phyloP scores from a whole-genome alignment of 768 basidiomycete genomes.

The Macrolepiota albuminosa region DNA sequence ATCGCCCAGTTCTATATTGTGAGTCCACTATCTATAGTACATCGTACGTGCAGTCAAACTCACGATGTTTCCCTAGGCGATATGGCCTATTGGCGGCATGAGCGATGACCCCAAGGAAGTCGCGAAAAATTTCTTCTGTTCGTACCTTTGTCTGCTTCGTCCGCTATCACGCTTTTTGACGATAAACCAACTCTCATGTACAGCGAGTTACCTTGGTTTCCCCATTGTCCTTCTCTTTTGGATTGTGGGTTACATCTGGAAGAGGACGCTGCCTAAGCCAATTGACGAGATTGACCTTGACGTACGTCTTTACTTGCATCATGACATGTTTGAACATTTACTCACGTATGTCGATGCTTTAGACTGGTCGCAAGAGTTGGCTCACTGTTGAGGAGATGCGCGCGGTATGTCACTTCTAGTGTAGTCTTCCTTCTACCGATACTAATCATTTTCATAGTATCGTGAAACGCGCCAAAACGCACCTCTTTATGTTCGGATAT shows the following conservation, averaged over 20 bases:
- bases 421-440: neutral
- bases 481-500: slow-evolving; percentile 31
- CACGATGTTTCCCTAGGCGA: slow-evolving; percentile 19
- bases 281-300: slow-evolving; percentile 38
- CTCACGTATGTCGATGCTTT: neutral
- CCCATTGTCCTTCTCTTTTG: slow-evolving; percentile 38
- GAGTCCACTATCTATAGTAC: neutral
- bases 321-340: neutral
- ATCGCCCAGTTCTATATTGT: slow-evolving; percentile 45
- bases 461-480: slow-evolving; percentile 34
- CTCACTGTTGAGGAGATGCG: slow-evolving; percentile 41
- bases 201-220: slow-evolving; percentile 35
- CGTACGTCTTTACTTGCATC: slow-evolving; percentile 15
- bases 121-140: slow-evolving; percentile 36
- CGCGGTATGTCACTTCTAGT: slow-evolving; percentile 20
- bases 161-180: neutral
- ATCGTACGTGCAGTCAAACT: neutral
- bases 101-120: slow-evolving; percentile 20
- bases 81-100: slow-evolving; percentile 37
- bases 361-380: slow-evolving; percentile 44
- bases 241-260: slow-evolving; percentile 33
- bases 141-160: slow-evolving; percentile 9
- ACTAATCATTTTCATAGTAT: slow-evolving; percentile 19
- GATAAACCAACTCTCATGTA: neutral
- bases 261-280: slow-evolving; percentile 32